Base-by-base conservation (phyloP, 768 basidiomycete species). In the Rhizopogon vulgaris region DNA sequence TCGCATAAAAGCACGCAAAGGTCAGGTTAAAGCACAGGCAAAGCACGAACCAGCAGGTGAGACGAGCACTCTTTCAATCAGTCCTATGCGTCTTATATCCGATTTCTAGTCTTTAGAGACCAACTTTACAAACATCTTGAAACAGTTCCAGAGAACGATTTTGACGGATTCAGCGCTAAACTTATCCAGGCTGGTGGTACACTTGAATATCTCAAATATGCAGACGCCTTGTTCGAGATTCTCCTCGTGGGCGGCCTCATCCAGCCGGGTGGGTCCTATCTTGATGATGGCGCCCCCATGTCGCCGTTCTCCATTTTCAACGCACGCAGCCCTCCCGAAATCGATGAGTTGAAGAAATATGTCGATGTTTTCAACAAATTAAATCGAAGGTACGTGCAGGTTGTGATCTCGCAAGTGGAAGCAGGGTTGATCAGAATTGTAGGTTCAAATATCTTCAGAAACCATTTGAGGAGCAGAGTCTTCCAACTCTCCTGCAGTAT, bases 381-480 rank as follows among this genome's bases (percentile, higher is more conserved):
- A 53, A 92, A 94, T 77, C 80, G 95, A 72, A 86, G 95, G 93
- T 90, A 61, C 51, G 70, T 56, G 32, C 10, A 28, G 38, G 34
- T 50, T 18, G 18, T 0, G 27, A 15, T 58, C 53, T 32, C 22
- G 22, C 22, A 22, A 22, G 22, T 22, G 22, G 22, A 47, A 58
- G n/a, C 17, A 24, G 30, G 15, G 58, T 48, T 58, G 39, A 36
- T 53, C 43, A 17, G 18, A 34, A 34, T 39, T 50, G 36, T 63
- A 95, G 94, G 73, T 98, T 97, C 79, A 97, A 97, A 72, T 99
- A 98, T 78, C 90, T 99, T 61, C 95, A 97, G 71, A 93, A 87
- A 70, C 93, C 95, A 40, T 84, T 99, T 43, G 95, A 97, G 70
- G 87, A 84, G 67, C 79, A 77, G 34, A 79, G 90, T 50, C 78